Evolutionary conservation across 2,329 filamentous ascomycete species (phyloP).

Genomic region (Neocucurbitaria cava): DNA sequence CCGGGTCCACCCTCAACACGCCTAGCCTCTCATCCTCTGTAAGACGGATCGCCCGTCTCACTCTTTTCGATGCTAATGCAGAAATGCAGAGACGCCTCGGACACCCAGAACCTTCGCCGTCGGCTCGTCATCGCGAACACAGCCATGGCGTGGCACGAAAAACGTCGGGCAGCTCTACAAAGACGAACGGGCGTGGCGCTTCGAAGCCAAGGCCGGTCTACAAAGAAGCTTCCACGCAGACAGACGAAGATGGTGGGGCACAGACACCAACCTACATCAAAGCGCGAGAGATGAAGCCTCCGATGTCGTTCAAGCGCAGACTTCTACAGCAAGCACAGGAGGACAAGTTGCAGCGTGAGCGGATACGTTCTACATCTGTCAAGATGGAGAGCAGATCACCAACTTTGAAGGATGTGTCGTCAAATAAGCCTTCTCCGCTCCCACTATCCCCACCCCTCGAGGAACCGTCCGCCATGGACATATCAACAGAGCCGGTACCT

Average conservation of each 20-base stretch:
- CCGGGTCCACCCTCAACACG: slow-evolving; percentile 60
- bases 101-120: slow-evolving; percentile 45
- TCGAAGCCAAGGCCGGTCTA: slow-evolving; percentile 43
- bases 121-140: slow-evolving; percentile 44
- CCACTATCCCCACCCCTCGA: slow-evolving; percentile 33
- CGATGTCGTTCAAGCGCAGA: slow-evolving; percentile 46
- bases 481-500: slow-evolving; percentile 26
- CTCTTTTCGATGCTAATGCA: slow-evolving; percentile 28
- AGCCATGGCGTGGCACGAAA: slow-evolving; percentile 45
- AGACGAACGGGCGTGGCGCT: slow-evolving; percentile 39
- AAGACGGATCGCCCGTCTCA: slow-evolving; percentile 28
- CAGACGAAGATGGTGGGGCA: slow-evolving; percentile 25
- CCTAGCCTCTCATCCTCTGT: slow-evolving; percentile 55
- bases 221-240: slow-evolving; percentile 45
- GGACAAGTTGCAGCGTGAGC: slow-evolving; percentile 47
- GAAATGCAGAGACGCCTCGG: slow-evolving; percentile 46
- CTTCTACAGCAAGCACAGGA: slow-evolving; percentile 48
- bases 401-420: slow-evolving; percentile 40
- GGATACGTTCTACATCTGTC: slow-evolving; percentile 44
- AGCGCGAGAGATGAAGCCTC: slow-evolving; percentile 34
- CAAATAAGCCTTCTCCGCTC: slow-evolving; percentile 40
- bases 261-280: slow-evolving; percentile 18
- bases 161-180: slow-evolving; percentile 49
- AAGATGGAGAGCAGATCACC: slow-evolving; percentile 44
- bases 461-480: slow-evolving; percentile 36